Base-by-base conservation (phyloP, 2,329 filamentous ascomycete genomes). In the Xylariaceae sp. region DNA sequence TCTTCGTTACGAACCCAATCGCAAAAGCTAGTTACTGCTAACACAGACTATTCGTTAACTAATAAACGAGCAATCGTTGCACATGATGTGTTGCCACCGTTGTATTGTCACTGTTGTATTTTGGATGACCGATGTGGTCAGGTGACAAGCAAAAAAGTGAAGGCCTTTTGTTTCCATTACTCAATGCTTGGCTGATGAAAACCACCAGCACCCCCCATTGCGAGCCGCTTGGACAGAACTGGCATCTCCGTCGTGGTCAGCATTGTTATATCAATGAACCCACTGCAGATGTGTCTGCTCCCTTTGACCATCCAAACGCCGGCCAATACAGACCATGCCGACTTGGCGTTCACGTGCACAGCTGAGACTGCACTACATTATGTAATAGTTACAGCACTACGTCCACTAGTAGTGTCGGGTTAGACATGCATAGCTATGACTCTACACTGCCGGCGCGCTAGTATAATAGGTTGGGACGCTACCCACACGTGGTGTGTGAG, bases 161-260 rank as follows among this genome's bases (percentile, higher is more conserved):
- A 72, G 73, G 68, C 69, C 66, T 67, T 68, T 66, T 66, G 70
- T 77, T 77, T 77, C 64, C 63, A 77, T 77, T 77, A 77, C 75
- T 66, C 72, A 77, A 77, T 76, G 61, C 55, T 62, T 67, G 57
- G 56, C 60, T 63, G 63, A 68, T 65, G 55, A 56, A 65, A 65
- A 58, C 55, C 45, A 53, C 56, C 41, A 55, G 53, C 44, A 50
- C 58, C 54, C 56, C 49, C 52, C 49, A 18, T 26, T 34, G 34
- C 49, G 34, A 53, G 54, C 51, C 48, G 60, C 34, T 52, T 47
- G 49, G 45, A 43, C 51, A 44, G 30, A 36, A 44, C 44, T 40
- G 37, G 32, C 26, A 44, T n/a, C 53, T 59, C 46, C 19, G 42
- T 12, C 54, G 43, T 58, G 51, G 51, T 59, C 58, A 57, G 34